Conservation (phyloP, 2,329 filamentous ascomycete genomes). For the Aspergillus sp. region DNA sequence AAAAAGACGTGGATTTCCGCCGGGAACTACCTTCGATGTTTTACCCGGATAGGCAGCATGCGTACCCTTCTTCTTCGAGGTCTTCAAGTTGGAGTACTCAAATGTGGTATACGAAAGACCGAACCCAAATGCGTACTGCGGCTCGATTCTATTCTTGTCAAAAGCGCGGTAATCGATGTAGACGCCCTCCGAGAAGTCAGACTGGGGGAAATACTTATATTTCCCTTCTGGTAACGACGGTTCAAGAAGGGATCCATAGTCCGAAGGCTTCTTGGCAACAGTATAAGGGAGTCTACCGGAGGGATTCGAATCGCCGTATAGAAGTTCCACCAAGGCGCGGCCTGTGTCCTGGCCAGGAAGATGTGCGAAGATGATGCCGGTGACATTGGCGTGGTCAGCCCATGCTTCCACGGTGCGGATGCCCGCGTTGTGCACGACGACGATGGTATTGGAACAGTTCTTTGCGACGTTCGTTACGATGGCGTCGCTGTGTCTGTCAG, state of each 20-base stretch:
- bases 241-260: no score
- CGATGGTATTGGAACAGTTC: conserved; percentile 62
- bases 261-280: conserved; percentile 48
- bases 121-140: no score
- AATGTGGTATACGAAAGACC: no score
- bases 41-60: neutral
- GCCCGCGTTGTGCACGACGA: conserved; percentile 65
- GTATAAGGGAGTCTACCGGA: conserved; percentile 64
- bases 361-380: conserved; percentile 63
- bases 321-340: conserved; percentile 53
- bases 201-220: no score
- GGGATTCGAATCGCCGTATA: conserved; percentile 58
- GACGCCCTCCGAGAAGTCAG: no score
- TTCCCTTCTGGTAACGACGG: no score
- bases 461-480: conserved; percentile 56
- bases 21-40: neutral
- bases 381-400: conserved; percentile 64
- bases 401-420: conserved; percentile 56
- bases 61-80: no score
- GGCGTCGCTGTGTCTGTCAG: conserved; percentile 49
- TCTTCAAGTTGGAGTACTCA: no score
- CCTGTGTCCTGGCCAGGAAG: conserved; percentile 66
- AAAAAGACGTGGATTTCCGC: conserved; percentile 42
- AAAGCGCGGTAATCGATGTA: no score
- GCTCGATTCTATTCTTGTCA: no score